phyloP scores from a whole-genome alignment of 306 rosid species.

The Lathyrus sativus region DNA sequence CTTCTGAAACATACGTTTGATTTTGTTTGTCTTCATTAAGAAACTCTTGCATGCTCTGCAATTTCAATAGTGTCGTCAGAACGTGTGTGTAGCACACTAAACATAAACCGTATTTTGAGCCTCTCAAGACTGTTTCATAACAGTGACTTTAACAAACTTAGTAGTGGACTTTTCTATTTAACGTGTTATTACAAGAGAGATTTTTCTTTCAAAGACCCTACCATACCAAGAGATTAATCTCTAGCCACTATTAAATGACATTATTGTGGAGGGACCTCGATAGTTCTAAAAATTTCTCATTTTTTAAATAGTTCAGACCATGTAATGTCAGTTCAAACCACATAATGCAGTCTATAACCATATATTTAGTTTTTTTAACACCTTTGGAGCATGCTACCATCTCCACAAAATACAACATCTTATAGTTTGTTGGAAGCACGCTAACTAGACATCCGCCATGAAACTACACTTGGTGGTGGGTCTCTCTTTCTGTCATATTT shows the following conservation, averaged over 20 bases:
- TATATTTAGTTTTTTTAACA: background rate
- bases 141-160: no score
- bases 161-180: no score
- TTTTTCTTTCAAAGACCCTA: no score
- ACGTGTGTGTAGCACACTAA: background rate
- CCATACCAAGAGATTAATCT: no score
- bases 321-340: no score
- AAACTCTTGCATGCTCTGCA: background rate
- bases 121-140: no score
- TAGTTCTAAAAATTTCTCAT: no score
- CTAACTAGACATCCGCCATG: background rate
- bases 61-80: background rate
- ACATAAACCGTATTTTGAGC: background rate
- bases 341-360: background rate
- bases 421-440: background rate
- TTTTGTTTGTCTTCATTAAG: constrained; percentile 10
- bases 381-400: background rate
- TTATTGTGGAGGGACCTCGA: no score
- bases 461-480: background rate
- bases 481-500: constrained; percentile 10
- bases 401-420: constrained; percentile 17
- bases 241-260: no score
- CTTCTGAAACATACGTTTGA: background rate
- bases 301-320: no score
- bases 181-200: no score